phyloP scores from a whole-genome alignment of 306 rosid species.

The Canavalia ensiformis region DNA sequence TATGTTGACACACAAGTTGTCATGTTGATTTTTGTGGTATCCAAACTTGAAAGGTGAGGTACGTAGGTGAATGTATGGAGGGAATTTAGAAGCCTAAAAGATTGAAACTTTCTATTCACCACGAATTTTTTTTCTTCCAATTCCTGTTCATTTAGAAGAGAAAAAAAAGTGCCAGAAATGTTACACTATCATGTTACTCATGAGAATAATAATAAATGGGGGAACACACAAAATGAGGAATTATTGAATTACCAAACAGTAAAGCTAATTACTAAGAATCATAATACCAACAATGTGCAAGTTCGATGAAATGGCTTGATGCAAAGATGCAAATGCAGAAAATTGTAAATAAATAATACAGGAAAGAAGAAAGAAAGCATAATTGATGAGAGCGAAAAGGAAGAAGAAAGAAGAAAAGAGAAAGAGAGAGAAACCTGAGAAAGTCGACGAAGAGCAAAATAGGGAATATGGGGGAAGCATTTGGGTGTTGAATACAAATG shows the following conservation, averaged over 20 bases:
- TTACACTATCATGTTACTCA: background rate
- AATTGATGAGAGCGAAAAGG: constrained; percentile 24
- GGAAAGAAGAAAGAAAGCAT: constrained; percentile 10
- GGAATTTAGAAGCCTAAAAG: constrained; percentile 37
- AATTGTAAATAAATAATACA: constrained; percentile 6
- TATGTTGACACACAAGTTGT: constrained; percentile 59
- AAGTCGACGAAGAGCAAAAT: constrained; percentile 35
- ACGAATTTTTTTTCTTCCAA: constrained; percentile 55
- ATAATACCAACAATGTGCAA: background rate
- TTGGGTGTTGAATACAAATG: constrained; percentile 44
- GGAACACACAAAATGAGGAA: constrained; percentile 24
- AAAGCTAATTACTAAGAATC: background rate
- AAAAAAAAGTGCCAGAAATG: background rate
- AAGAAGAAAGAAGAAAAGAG: background rate
- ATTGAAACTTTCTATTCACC: constrained; percentile 44
- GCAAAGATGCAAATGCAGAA: constrained; percentile 4
- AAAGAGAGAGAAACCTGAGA: constrained; percentile 48
- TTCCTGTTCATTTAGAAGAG: constrained; percentile 53
- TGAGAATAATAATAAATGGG: constrained; percentile 5
- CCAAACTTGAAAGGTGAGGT: constrained; percentile 41
- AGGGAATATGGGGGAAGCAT: constrained; percentile 42
- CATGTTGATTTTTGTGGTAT: constrained; percentile 50
- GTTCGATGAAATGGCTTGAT: constrained; percentile 16
- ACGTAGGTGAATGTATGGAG: constrained; percentile 22
- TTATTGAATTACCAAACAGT: background rate